phyloP scores from a whole-genome alignment of 768 basidiomycete genomes.

The Phaffia australis region DNA sequence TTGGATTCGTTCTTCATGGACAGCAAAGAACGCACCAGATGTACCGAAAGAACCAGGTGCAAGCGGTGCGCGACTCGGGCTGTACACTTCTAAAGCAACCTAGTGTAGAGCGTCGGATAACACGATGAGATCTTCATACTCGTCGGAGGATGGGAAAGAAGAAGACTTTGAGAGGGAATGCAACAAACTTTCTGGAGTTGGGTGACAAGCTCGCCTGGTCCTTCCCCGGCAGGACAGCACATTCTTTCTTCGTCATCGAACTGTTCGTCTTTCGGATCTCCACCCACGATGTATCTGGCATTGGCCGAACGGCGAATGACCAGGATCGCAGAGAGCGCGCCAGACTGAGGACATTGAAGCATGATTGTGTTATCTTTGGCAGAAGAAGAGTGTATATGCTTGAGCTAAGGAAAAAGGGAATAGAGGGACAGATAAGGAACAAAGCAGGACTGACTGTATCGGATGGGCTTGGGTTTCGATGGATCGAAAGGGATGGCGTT shows the following conservation, averaged over 20 bases:
- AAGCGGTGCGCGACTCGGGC: constrained; percentile 2
- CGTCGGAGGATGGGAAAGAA: background rate
- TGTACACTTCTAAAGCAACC: constrained; percentile 24
- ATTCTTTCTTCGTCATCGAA: background rate
- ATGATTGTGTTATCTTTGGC: constrained; percentile 68
- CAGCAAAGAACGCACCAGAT: constrained; percentile 15
- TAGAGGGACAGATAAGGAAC: background rate
- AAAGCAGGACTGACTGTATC: constrained; percentile 46
- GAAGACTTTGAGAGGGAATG: background rate
- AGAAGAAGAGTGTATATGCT: background rate
- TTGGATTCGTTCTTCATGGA: constrained; percentile 14
- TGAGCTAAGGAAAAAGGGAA: background rate
- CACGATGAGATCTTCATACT: background rate
- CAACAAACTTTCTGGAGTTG: constrained; percentile 22
- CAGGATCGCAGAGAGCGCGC: constrained; percentile 82
- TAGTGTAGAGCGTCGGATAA: background rate
- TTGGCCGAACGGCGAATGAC: constrained; percentile 91
- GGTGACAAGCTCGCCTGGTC: constrained; percentile 16
- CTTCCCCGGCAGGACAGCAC: constrained; percentile 10
- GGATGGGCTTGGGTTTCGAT: constrained; percentile 75
- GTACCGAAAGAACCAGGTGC: constrained; percentile 10
- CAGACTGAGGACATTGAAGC: constrained; percentile 84
- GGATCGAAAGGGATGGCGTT: constrained; percentile 71
- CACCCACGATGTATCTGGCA: constrained; percentile 78
- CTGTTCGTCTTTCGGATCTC: constrained; percentile 39